Evolutionary conservation across 495 filamentous ascomycete species (phyloP).

Genomic region (Sordaria brevicollis): DNA sequence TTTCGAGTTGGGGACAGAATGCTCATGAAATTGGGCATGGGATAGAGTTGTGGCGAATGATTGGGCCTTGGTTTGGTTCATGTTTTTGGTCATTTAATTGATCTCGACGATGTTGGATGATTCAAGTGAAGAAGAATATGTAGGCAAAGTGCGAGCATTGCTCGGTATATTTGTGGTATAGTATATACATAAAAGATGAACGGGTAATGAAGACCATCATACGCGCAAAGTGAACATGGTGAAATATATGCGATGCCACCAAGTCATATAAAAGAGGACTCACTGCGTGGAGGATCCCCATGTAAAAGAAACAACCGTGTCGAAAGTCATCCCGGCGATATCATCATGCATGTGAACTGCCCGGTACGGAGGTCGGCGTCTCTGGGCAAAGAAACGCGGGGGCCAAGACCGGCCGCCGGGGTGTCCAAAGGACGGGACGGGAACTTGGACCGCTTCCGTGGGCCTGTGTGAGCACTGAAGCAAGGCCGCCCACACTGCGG

Average conservation of each 20-base stretch:
- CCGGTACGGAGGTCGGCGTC: neutral
- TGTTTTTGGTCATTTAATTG: conserved; percentile 5
- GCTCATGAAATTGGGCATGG: conserved; percentile 42
- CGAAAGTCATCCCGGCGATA: neutral
- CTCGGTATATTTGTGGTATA: neutral
- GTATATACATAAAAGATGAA: neutral
- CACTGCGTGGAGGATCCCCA: neutral
- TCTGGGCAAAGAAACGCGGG: neutral
- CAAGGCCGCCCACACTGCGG: neutral
- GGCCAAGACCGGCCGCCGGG: neutral
- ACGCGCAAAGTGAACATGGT: neutral
- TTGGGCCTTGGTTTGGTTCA: neutral
- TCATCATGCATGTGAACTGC: neutral
- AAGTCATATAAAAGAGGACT: neutral
- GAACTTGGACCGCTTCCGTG: neutral
- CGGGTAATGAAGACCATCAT: neutral
- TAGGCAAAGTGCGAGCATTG: neutral
- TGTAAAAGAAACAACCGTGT: neutral
- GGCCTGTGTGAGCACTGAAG: neutral
- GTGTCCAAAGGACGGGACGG: neutral
- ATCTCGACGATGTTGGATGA: neutral
- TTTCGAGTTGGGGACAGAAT: conserved; percentile 43
- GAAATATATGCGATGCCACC: neutral
- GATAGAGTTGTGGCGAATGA: neutral
- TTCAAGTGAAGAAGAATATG: neutral